Evolutionary conservation across 164 flowering plant species (phyloP), one percentile per base, ranked within the genome.

Genomic region (Tetrastigma voinierianum): DNA sequence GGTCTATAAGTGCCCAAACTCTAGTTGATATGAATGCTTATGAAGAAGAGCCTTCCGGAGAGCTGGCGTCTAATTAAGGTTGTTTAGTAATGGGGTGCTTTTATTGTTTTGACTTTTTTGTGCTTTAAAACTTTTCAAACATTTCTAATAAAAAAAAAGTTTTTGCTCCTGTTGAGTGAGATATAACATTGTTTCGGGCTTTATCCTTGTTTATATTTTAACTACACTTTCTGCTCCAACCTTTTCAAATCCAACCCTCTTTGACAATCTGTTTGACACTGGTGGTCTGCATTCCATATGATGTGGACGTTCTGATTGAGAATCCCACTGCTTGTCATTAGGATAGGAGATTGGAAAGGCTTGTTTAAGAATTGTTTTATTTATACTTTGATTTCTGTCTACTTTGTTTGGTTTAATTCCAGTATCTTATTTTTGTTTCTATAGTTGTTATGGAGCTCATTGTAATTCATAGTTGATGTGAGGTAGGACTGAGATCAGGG

Each of bases 1-100:
- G 91, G 88, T 91, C 96, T 17, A 78, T 94, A 40, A 92, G 25
- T 94, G 88, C 74, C 98, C 98, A 60, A 86, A n/a, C 96, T 6
- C 87, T 94, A 44, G 97, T 91, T 73, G 93, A 90, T 75, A 76
- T 87, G 51, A 91, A 87, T 86, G 78, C 95, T 48, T 80, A 76
- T 82, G 88, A 85, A 66, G 85, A 84, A 78, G 81, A 83, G 64
- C 87, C 90, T 65, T 79, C 95, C 15, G 90, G 90, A 77, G 98
- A 94, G 81, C 95, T 94, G 77, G 69, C 91, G 77, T 59, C 77
- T 94, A 70, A 72, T 91, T n/a, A n/a, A 45, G 86, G 86, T 51
- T 90, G 89, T 76, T 75, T 94, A 97, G n/a, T 94, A 89, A 78
- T 68, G 57, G 40, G 67, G 17, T n/a, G 14, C 32, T 72, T 48